Evolutionary conservation across 1,284 basidiomycete genomes (phyloP).

Genomic region (Apiotrichum veenhuisii): DNA sequence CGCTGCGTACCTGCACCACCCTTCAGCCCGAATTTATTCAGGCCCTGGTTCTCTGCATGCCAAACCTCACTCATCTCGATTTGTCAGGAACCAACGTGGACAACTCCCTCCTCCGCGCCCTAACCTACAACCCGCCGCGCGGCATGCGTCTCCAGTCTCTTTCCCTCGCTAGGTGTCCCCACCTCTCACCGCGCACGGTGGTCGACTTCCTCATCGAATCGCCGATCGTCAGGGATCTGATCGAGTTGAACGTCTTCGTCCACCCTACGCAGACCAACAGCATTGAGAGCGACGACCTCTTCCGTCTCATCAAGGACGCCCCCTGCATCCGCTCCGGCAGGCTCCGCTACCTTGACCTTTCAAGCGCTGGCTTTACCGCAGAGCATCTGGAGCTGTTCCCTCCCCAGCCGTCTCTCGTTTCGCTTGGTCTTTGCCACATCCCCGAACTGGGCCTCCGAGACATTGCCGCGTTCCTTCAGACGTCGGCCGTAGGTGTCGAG

Average conservation of each 20-base stretch:
- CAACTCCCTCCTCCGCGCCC: conserved; percentile 51
- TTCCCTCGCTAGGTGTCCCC: conserved; percentile 81
- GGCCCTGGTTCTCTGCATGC: conserved; percentile 60
- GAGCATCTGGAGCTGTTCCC: conserved; percentile 57
- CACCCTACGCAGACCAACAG: conserved; percentile 82
- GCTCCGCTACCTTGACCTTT: conserved; percentile 84
- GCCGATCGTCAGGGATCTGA: conserved; percentile 59
- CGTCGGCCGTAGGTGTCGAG: conserved; percentile 73
- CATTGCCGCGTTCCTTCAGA: conserved; percentile 66
- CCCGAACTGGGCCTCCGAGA: conserved; percentile 64
- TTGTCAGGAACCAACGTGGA: conserved; percentile 64
- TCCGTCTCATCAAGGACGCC: conserved; percentile 65
- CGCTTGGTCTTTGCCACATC: conserved; percentile 83
- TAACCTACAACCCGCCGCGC: conserved; percentile 55
- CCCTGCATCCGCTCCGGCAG: conserved; percentile 76
- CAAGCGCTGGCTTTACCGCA: conserved; percentile 69
- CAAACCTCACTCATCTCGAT: conserved; percentile 51
- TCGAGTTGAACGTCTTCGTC: conserved; percentile 83
- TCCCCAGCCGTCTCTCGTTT: conserved; percentile 72
- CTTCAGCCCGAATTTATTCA: conserved; percentile 67
- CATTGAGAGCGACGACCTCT: conserved; percentile 65
- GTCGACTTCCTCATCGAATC: conserved; percentile 68
- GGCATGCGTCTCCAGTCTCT: conserved; percentile 71
- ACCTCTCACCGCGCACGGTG: conserved; percentile 74
- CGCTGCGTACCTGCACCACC: conserved; percentile 77